Evolutionary conservation across 176 grass and related monocot genomes (phyloP).

Genomic region (Themeda triandra): DNA sequence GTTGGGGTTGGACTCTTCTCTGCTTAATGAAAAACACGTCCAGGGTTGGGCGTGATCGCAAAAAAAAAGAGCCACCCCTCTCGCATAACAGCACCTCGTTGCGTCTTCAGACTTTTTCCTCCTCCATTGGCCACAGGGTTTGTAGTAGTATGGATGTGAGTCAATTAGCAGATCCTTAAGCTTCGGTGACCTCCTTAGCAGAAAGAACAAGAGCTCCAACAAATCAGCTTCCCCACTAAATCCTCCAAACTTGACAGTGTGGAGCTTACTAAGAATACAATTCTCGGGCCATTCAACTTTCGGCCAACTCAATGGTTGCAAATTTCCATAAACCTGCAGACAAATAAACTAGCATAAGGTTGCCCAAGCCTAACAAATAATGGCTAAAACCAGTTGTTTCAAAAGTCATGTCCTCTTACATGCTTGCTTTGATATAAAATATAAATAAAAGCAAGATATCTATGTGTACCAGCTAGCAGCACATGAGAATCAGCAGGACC

Average conservation of each 20-base stretch:
- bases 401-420: background rate
- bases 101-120: background rate
- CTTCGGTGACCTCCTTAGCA: background rate
- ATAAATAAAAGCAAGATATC: background rate
- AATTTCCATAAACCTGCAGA: background rate
- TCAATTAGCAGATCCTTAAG: background rate
- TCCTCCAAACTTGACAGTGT: background rate
- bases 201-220: background rate
- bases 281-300: slow-evolving; percentile 7
- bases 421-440: no score
- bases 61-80: no score
- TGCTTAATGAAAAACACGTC: no score
- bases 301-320: background rate
- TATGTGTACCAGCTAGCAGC: background rate
- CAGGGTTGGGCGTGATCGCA: no score
- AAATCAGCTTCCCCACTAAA: slow-evolving; percentile 19
- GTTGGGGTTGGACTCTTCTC: no score
- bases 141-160: background rate
- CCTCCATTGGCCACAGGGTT: background rate
- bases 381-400: background rate
- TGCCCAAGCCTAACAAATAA: background rate
- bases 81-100: background rate
- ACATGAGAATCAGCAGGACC: background rate
- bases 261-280: background rate
- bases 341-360: background rate